Percentiles rank a stretch among this genome's conserved stretches.
These are phyloP conservation scores for Pontederia crassipes DNA, from an alignment of 176 grass and related monocot species.

Conservation along the genomic window DNA sequence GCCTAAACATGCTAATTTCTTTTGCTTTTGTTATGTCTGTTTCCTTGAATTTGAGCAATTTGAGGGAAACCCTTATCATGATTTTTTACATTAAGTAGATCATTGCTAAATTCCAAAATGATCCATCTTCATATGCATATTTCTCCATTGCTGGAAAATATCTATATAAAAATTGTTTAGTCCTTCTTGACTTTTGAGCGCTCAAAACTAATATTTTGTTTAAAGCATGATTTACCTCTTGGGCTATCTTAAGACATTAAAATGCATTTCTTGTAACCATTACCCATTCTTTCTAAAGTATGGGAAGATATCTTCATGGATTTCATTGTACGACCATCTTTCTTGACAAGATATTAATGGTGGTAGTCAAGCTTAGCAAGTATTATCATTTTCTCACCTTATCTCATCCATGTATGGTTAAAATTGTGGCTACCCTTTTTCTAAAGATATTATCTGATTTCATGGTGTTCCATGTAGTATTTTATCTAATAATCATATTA, in stretches of 20 bases:
- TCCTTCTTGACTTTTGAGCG: background rate
- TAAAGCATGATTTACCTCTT: background rate
- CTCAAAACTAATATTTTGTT: background rate
- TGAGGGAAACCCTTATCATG: background rate
- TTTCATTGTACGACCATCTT: background rate
- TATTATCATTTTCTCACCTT: slow-evolving; percentile 6
- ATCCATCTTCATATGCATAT: background rate
- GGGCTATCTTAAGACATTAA: background rate
- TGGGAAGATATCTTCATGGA: background rate
- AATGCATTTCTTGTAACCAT: background rate
- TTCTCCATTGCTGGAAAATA: background rate
- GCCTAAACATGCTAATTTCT: background rate
- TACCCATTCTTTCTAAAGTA: background rate
- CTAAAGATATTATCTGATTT: background rate
- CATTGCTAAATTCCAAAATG: background rate
- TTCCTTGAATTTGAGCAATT: background rate
- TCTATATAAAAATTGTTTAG: background rate
- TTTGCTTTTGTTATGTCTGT: no score
- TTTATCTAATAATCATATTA: background rate
- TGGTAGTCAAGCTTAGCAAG: background rate
- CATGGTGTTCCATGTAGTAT: background rate
- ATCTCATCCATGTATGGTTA: background rate
- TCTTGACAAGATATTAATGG: background rate
- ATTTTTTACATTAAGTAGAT: background rate
- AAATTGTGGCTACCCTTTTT: background rate